phyloP scores from a whole-genome alignment of 2,329 filamentous ascomycete genomes.

The Rhinocladiella similis region DNA sequence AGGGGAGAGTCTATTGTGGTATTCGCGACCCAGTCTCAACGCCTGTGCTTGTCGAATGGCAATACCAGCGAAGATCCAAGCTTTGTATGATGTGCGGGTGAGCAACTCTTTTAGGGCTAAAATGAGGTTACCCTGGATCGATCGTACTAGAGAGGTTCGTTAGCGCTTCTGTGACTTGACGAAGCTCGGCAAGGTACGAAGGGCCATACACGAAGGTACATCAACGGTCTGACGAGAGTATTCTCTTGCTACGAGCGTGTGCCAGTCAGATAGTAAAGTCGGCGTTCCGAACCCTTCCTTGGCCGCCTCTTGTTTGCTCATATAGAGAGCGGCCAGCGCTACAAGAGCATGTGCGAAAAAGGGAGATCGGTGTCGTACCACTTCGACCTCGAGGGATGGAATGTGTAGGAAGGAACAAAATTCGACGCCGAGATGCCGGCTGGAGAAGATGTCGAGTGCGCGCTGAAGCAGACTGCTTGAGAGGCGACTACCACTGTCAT shows the following conservation, averaged over 20 bases:
- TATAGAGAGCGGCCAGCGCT: background rate
- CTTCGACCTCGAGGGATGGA: background rate
- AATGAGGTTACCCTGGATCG: background rate
- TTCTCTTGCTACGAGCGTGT: background rate
- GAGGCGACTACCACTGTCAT: background rate
- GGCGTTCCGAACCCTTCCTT: constrained; percentile 1
- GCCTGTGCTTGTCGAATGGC: background rate
- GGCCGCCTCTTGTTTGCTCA: constrained; percentile 1
- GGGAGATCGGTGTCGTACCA: background rate
- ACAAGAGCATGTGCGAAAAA: constrained; percentile 4
- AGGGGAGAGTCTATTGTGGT: background rate
- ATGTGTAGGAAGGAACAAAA: constrained; percentile 1
- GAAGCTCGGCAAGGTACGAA: background rate
- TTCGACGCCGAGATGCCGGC: background rate
- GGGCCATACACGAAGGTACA: background rate
- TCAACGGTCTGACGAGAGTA: background rate
- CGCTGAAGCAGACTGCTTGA: background rate
- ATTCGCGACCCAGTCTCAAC: background rate
- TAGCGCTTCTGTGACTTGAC: background rate
- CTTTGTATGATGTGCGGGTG: background rate
- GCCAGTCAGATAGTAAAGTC: background rate
- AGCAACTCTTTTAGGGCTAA: background rate
- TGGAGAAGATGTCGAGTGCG: constrained; percentile 3
- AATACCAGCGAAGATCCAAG: background rate
- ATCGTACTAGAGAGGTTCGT: background rate